These are phyloP conservation scores for Apiospora rasikravindrae DNA, from an alignment of 2,329 filamentous ascomycete genomes.

Conservation along the genomic window DNA sequence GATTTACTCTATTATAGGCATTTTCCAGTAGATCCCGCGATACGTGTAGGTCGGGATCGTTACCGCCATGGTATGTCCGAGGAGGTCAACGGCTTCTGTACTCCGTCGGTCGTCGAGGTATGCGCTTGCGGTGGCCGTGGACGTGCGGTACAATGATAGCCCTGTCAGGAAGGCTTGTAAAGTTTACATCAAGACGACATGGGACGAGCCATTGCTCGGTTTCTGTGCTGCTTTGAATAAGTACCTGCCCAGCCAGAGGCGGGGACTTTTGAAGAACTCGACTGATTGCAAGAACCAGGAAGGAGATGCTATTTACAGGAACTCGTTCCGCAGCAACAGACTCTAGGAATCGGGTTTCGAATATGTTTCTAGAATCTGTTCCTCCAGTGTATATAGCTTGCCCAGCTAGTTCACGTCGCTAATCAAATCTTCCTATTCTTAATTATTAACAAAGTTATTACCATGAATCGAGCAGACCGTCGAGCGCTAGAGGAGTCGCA, in stretches of 20 bases:
- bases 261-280: not conserved
- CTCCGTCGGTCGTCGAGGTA: not conserved
- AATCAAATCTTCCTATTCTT: not conserved
- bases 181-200: not conserved
- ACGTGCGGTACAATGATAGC: not conserved
- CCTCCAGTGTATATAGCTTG: not conserved
- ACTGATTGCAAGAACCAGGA: not conserved
- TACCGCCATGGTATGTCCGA: not conserved
- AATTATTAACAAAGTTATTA: not conserved
- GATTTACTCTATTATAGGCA: not conserved
- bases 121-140: not conserved
- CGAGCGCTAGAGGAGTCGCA: not conserved
- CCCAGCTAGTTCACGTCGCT: not conserved
- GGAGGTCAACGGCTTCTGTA: not conserved
- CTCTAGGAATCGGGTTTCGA: conserved; percentile 7
- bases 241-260: not conserved
- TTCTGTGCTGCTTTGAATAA: not conserved
- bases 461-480: not conserved
- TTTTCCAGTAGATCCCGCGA: not conserved
- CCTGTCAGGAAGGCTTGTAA: not conserved
- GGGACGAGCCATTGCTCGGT: not conserved
- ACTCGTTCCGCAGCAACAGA: not conserved
- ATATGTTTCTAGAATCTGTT: not conserved
- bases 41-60: conserved; percentile 1
- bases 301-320: conserved; percentile 1